A percentile compares a stretch with the other conserved stretches of the same genome.
Evolutionary conservation across 2,329 filamentous ascomycete genomes (phyloP).

Genomic region (Verticillium klebahnii): DNA sequence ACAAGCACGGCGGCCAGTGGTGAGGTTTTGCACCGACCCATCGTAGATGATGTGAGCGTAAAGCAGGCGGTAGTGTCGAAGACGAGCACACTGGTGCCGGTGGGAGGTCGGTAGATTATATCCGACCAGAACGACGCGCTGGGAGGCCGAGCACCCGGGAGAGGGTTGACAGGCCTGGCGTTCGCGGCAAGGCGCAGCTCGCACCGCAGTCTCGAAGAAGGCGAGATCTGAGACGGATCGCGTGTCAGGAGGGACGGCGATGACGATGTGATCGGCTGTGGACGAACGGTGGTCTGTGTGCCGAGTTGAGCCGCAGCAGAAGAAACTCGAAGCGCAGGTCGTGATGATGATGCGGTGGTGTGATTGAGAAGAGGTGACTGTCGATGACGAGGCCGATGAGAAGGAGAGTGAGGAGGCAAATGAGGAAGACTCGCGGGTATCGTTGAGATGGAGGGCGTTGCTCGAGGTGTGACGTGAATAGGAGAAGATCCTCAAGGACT

Average conservation of each 20-base stretch:
- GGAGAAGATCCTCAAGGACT: neutral
- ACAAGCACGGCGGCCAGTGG: neutral
- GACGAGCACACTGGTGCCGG: neutral
- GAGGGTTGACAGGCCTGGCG: neutral
- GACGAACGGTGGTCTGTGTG: neutral
- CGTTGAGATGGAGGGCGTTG: neutral
- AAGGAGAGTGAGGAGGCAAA: neutral
- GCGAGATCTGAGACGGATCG: slow-evolving; percentile 10
- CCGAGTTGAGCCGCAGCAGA: neutral
- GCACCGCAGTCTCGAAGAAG: neutral
- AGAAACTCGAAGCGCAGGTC: neutral
- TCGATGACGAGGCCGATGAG: neutral
- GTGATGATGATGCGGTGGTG: neutral
- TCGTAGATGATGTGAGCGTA: neutral
- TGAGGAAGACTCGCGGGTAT: neutral
- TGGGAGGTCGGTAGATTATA: neutral
- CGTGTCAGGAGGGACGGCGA: slow-evolving; percentile 10
- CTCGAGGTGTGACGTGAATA: neutral
- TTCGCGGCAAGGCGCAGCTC: neutral
- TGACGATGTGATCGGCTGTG: neutral
- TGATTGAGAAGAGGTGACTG: neutral
- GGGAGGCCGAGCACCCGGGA: neutral
- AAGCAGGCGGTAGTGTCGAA: neutral
- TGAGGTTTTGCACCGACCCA: neutral
- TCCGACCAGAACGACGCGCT: neutral